Evolutionary conservation across 176 grass and related monocot species (phyloP).

Genomic region (Musa troglodytarum): DNA sequence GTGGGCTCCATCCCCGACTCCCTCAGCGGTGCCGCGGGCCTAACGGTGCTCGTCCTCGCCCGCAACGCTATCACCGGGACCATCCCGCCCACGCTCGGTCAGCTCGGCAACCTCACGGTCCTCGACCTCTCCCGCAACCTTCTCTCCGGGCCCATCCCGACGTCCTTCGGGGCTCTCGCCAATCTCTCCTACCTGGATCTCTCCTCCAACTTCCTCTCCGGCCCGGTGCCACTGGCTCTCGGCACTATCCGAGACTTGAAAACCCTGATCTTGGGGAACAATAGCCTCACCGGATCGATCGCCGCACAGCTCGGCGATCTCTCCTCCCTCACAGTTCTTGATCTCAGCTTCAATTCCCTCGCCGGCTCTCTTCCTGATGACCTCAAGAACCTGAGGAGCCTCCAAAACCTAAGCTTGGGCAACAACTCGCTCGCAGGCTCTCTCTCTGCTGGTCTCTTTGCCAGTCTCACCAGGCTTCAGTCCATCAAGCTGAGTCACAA

Average conservation of each 20-base stretch:
- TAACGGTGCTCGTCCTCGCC: slow-evolving; percentile 47
- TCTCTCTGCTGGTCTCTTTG: not conserved
- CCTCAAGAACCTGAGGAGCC: slow-evolving; percentile 13
- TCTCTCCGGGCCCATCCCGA: slow-evolving; percentile 44
- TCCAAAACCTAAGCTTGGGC: slow-evolving; percentile 9
- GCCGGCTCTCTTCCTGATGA: slow-evolving; percentile 11
- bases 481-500: slow-evolving; percentile 19
- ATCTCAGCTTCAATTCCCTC: slow-evolving; percentile 20
- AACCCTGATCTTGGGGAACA: slow-evolving; percentile 10
- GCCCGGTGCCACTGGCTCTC: not conserved
- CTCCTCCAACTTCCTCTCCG: slow-evolving; percentile 33
- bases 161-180: slow-evolving; percentile 31
- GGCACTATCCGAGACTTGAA: not conserved
- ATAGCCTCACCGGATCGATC: slow-evolving; percentile 3
- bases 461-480: slow-evolving; percentile 5
- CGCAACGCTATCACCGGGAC: slow-evolving; percentile 31
- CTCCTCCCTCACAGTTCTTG: slow-evolving; percentile 4
- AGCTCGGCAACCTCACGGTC: slow-evolving; percentile 45
- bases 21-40: slow-evolving; percentile 41
- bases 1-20: slow-evolving; percentile 37
- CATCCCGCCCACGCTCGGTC: slow-evolving; percentile 47
- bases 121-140: slow-evolving; percentile 49
- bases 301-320: slow-evolving; percentile 17
- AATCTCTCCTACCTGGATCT: slow-evolving; percentile 38
- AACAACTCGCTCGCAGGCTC: slow-evolving; percentile 4